These are phyloP conservation scores for Penicillium odoratum DNA, from an alignment of 495 filamentous ascomycete genomes.

Conservation along the genomic window DNA sequence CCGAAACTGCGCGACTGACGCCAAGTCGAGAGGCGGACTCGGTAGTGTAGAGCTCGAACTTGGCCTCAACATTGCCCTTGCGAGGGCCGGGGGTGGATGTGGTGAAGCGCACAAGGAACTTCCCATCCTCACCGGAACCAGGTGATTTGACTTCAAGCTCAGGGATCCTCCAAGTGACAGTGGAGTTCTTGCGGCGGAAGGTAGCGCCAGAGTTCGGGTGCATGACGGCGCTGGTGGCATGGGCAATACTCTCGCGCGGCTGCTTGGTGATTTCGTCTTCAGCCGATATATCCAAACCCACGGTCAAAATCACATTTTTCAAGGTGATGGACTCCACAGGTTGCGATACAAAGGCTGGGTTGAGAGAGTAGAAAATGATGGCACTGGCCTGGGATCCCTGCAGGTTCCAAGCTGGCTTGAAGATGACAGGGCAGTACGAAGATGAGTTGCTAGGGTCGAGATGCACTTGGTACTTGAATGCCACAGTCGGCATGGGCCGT, in stretches of 20 bases:
- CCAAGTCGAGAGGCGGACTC: conserved; percentile 62
- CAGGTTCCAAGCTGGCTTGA: conserved; percentile 80
- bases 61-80: conserved; percentile 74
- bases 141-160: conserved; percentile 63
- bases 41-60: conserved; percentile 69
- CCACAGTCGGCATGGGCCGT: conserved; percentile 65
- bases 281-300: conserved; percentile 64
- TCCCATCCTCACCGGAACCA: conserved; percentile 48
- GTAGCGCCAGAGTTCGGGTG: conserved; percentile 52
- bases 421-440: conserved; percentile 72
- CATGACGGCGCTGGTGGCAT: conserved; percentile 48
- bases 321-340: conserved; percentile 57
- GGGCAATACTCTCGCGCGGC: conserved; percentile 41
- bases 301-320: conserved; percentile 77
- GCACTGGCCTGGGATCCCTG: conserved; percentile 80
- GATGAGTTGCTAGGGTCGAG: conserved; percentile 61
- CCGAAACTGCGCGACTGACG: conserved; percentile 44
- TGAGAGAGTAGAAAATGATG: conserved; percentile 82
- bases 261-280: conserved; percentile 44
- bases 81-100: conserved; percentile 73
- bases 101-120: conserved; percentile 77
- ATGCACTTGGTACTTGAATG: conserved; percentile 95
- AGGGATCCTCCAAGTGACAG: conserved; percentile 86
- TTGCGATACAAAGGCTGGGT: conserved; percentile 61
- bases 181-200: conserved; percentile 83